A percentile compares a stretch with the other conserved stretches of the same genome.
phyloP scores from a whole-genome alignment of 1,284 basidiomycete genomes.

The Waitea zeae region DNA sequence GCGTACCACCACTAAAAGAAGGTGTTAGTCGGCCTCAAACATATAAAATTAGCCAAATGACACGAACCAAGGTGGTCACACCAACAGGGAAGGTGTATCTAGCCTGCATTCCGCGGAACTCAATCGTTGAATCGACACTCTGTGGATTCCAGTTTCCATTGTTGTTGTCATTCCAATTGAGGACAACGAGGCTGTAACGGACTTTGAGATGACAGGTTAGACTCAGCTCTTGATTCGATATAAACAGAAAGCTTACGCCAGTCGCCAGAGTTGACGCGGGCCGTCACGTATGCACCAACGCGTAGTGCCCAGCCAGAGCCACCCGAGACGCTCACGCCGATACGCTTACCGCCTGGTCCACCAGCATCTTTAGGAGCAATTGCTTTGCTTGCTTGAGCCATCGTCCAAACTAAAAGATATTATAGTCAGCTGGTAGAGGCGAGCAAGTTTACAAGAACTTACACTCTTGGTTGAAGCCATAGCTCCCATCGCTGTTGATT shows the following conservation, averaged over 20 bases:
- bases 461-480: constrained; percentile 50
- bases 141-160: constrained; percentile 40
- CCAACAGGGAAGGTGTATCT: constrained; percentile 53
- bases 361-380: constrained; percentile 47
- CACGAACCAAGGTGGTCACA: too few species aligned
- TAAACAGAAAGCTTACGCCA: constrained; percentile 19
- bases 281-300: constrained; percentile 48
- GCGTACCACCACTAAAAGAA: too few species aligned
- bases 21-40: too few species aligned
- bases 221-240: too few species aligned
- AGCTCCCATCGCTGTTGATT: constrained; percentile 43
- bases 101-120: constrained; percentile 52
- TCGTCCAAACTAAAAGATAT: too few species aligned
- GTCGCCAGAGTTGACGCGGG: constrained; percentile 31
- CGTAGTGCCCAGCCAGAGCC: constrained; percentile 35
- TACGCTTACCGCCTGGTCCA: constrained; percentile 51
- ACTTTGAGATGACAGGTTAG: not conserved
- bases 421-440: constrained; percentile 23
- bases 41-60: too few species aligned
- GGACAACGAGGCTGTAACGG: constrained; percentile 1
- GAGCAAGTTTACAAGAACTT: not conserved
- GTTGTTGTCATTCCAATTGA: constrained; percentile 27
- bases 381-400: constrained; percentile 57
- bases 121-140: constrained; percentile 45
- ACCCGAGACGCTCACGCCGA: constrained; percentile 44